Evolutionary conservation across 495 filamentous ascomycete genomes (phyloP).

Genomic region (Neurospora sublineolata): DNA sequence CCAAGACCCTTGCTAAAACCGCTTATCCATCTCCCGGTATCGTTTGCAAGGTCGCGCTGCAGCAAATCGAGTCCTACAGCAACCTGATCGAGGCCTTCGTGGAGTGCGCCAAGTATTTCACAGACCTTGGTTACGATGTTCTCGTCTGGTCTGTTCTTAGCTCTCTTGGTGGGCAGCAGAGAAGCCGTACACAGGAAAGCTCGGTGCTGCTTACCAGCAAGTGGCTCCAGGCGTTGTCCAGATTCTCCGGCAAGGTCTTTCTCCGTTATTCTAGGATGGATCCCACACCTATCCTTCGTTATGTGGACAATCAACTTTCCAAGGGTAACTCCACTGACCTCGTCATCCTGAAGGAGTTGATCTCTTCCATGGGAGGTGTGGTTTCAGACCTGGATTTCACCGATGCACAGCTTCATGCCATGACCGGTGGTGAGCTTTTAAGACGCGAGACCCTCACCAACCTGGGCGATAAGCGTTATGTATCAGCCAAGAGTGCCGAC

Average conservation of each 20-base stretch:
- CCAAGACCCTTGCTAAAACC: slow-evolving; percentile 73
- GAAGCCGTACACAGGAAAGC: slow-evolving; percentile 68
- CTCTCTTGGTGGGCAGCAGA: slow-evolving; percentile 59
- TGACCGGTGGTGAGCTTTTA: slow-evolving; percentile 75
- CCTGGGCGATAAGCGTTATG: slow-evolving; percentile 66
- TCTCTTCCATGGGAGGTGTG: slow-evolving; percentile 86
- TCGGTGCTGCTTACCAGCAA: slow-evolving; percentile 72
- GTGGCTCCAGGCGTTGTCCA: slow-evolving; percentile 77
- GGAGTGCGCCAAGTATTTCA: slow-evolving; percentile 87
- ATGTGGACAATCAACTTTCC: slow-evolving; percentile 72
- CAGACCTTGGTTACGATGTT: slow-evolving; percentile 83
- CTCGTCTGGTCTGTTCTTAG: slow-evolving; percentile 80
- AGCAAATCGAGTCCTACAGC: slow-evolving; percentile 80
- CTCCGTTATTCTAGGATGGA: slow-evolving; percentile 73
- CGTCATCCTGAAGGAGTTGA: slow-evolving; percentile 76
- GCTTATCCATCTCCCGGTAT: slow-evolving; percentile 80
- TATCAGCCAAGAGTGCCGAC: slow-evolving; percentile 48
- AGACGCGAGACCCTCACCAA: slow-evolving; percentile 66
- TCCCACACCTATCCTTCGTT: slow-evolving; percentile 74
- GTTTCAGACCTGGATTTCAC: slow-evolving; percentile 75
- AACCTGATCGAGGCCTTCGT: slow-evolving; percentile 89
- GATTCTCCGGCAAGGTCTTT: slow-evolving; percentile 80
- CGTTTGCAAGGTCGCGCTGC: slow-evolving; percentile 76
- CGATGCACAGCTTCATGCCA: slow-evolving; percentile 70
- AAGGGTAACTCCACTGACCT: slow-evolving; percentile 75